A percentile compares a stretch with the other conserved stretches of the same genome.
These are phyloP conservation scores for Selenicereus undatus DNA, from an alignment of 148 eudicot genomes.

Conservation along the genomic window DNA sequence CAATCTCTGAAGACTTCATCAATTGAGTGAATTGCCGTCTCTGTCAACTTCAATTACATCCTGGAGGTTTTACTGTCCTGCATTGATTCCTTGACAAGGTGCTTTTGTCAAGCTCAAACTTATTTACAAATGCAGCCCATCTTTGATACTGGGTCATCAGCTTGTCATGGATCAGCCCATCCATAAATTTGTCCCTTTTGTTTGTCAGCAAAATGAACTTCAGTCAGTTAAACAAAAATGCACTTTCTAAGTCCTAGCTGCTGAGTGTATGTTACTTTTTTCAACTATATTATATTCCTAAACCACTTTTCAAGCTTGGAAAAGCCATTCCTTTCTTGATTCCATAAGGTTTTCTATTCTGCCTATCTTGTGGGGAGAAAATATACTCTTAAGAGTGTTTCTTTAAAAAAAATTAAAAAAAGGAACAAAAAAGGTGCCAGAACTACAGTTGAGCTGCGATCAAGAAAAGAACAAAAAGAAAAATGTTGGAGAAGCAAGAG, in stretches of 20 bases:
- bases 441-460: slow-evolving; percentile 9
- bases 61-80: background rate
- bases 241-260: slow-evolving; percentile 16
- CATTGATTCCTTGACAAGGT: background rate
- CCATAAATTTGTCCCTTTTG: background rate
- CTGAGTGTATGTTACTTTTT: background rate
- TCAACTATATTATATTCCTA: slow-evolving; percentile 17
- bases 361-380: background rate
- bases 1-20: background rate
- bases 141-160: background rate
- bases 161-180: slow-evolving; percentile 11
- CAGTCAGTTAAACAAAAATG: slow-evolving; percentile 16
- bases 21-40: background rate
- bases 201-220: background rate
- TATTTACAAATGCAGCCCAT: background rate
- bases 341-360: slow-evolving; percentile 2
- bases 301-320: slow-evolving; percentile 14
- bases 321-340: slow-evolving; percentile 13
- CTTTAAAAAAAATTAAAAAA: no score
- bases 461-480: slow-evolving; percentile 32
- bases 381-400: background rate
- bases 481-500: slow-evolving; percentile 19
- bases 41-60: background rate
- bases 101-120: background rate
- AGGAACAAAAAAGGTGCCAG: slow-evolving; percentile 2